These are phyloP conservation scores for Lodderomyces oxycetoniae DNA, from an alignment of 1,139 yeast species.

Conservation along the genomic window DNA sequence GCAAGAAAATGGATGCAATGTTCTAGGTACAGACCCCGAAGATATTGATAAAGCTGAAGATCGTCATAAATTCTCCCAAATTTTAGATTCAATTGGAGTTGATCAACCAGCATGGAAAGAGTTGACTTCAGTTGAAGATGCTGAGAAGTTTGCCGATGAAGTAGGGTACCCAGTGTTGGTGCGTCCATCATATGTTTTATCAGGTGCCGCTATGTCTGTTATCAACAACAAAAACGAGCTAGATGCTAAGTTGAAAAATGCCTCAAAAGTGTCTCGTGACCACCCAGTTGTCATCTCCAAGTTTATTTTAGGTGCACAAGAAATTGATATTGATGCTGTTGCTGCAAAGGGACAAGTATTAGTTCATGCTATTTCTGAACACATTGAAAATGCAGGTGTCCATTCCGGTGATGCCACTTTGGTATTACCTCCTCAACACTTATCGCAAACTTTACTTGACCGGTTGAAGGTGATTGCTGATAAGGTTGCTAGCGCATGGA, in stretches of 20 bases:
- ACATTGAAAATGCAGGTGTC: conserved; percentile 97
- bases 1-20: conserved; percentile 79
- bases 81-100: conserved; percentile 82
- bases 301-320: conserved; percentile 92
- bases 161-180: conserved; percentile 96
- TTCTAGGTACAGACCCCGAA: conserved; percentile 90
- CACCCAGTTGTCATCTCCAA: conserved; percentile 97
- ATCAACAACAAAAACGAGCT: conserved; percentile 75
- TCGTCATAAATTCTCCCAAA: conserved; percentile 94
- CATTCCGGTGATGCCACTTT: conserved; percentile 99
- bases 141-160: conserved; percentile 75
- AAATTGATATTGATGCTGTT: conserved; percentile 95
- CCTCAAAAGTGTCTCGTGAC: conserved; percentile 88
- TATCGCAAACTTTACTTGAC: conserved; percentile 53
- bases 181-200: conserved; percentile 93
- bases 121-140: conserved; percentile 79
- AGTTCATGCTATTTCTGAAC: conserved; percentile 96
- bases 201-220: conserved; percentile 99
- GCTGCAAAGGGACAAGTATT: conserved; percentile 83
- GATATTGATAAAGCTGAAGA: conserved; percentile 97
- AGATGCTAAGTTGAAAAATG: conserved; percentile 74
- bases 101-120: conserved; percentile 99
- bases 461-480: conserved; percentile 79
- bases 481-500: conserved; percentile 92
- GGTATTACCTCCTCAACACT: conserved; percentile 82